phyloP scores from a whole-genome alignment of 2,329 filamentous ascomycete species.

The Sclerotinia spermophila region DNA sequence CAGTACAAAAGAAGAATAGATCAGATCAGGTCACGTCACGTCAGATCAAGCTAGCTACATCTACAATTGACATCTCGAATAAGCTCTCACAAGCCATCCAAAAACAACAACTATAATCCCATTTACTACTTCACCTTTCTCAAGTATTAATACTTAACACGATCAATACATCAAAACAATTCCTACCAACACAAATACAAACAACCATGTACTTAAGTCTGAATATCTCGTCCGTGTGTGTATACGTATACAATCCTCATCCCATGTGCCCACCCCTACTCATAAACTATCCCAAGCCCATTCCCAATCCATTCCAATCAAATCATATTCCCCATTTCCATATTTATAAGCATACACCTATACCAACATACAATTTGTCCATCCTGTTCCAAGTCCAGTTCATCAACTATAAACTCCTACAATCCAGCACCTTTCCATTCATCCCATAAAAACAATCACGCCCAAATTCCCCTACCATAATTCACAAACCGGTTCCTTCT shows the following conservation, averaged over 20 bases:
- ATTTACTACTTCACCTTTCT: not conserved
- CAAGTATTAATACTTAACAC: not conserved
- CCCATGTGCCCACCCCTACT: not conserved
- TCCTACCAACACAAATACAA: not conserved
- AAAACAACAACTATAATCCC: not conserved
- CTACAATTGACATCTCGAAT: no score
- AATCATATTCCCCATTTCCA: not conserved
- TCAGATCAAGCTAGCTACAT: no score
- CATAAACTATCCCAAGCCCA: not conserved
- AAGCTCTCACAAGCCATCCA: not conserved
- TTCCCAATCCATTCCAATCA: not conserved
- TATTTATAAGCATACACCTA: not conserved
- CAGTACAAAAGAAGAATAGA: no score
- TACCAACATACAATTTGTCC: not conserved
- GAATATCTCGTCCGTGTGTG: not conserved
- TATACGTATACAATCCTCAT: not conserved
- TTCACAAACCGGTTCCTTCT: slow-evolving; percentile 64
- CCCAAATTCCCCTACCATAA: slow-evolving; percentile 51
- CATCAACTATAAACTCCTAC: not conserved
- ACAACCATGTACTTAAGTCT: not conserved
- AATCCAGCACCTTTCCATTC: not conserved
- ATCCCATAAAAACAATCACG: not conserved
- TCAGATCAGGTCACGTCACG: no score
- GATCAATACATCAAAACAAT: not conserved
- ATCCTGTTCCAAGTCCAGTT: not conserved